Base-by-base conservation (phyloP, 2,329 filamentous ascomycete genomes). In the Drechslerella dactyloides region DNA sequence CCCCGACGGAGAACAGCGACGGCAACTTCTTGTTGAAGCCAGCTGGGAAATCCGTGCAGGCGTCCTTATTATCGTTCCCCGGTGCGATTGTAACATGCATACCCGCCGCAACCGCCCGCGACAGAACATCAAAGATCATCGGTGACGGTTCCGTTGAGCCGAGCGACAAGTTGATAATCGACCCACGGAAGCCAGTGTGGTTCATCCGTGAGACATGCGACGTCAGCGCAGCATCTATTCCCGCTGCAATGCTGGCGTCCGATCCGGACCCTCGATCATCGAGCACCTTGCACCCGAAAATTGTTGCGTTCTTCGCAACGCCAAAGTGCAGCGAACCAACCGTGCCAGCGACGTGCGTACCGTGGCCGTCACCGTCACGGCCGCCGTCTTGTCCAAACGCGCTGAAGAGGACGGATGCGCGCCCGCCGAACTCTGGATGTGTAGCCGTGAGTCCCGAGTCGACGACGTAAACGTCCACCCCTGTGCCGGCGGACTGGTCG, bases 121-220 rank as follows among this genome's bases (percentile, higher is more conserved):
- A 78, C 10, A 86, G 80, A 50, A 83, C 83, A 27, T 76, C 76
- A 79, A 85, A 85, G 75, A 85, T 80, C 42, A 83, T 80, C 0
- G 77, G 73, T 0, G 82, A 83, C 55, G 74, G 76, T 24, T 78
- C 79, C 27, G 78, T 69, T 0, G 82, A 82, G 10, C 84, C 84
- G 0, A 87, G 81, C 15, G 83, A 86, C 83, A 87, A 83, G 79
- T 81, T 84, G 65, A 85, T 81, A 15, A 86, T 83, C 2, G 83
- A 74, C 73, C 60, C 76, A 15, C 54, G 59, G 46, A 76, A 76
- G 10, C 44, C 19, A 2, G 78, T 76, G 15, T 82, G 79, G 6
- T 79, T 75, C 72, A 79, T 79, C 74, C 81, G 78, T 59, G 78
- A 74, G 37, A 81, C 78, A 77, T 84, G 83, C 48, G 79, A 78